Evolutionary conservation across 768 basidiomycete genomes (phyloP), one percentile per base, ranked within the genome.

Genomic region (Boletales sp.): DNA sequence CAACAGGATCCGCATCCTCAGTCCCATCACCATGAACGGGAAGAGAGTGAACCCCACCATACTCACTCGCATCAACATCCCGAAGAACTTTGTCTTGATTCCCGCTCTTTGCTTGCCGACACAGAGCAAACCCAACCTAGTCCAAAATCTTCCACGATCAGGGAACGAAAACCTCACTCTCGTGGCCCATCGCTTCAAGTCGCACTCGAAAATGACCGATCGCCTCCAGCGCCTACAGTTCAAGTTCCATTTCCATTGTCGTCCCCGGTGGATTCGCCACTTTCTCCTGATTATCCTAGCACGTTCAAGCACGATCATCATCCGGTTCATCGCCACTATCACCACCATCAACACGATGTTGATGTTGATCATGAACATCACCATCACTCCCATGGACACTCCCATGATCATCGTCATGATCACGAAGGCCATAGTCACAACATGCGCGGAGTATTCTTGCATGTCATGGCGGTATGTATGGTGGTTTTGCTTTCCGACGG

Each of bases 401-500:
- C 69, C 19, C 46, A 47, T 10, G 15, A 47, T 3, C 39, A 40
- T 47, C 14, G 46, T 37, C 76, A 75, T 29, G 69, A 73, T 11
- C 87, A 86, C 57, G 87, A 93, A 67, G 87, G 90, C 1, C 93
- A 95, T 62, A 92, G 90, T 68, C 92, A 98, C 67, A 99, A 99
- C 66, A 99, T 99, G 97, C 87, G 94, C 31, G 97, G 97, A 15
- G 94, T 99, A 58, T 99, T 99, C 67, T 70, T 98, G 48, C 95
- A 99, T 63, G 95, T 99, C 41, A 86, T 97, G 85, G 94, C 94
- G 50, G 90, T 90, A 71, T 57, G 83, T 67, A 24, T 46, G 29
- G 43, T 38, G 7, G 24, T 27, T 5, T 24, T 45, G 39, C 15
- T 18, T 30, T 27, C 36, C 6, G 19, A 36, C 11, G 34, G 14